Evolutionary conservation across 495 filamentous ascomycete species (phyloP).

Genomic region (Tuber brumale): DNA sequence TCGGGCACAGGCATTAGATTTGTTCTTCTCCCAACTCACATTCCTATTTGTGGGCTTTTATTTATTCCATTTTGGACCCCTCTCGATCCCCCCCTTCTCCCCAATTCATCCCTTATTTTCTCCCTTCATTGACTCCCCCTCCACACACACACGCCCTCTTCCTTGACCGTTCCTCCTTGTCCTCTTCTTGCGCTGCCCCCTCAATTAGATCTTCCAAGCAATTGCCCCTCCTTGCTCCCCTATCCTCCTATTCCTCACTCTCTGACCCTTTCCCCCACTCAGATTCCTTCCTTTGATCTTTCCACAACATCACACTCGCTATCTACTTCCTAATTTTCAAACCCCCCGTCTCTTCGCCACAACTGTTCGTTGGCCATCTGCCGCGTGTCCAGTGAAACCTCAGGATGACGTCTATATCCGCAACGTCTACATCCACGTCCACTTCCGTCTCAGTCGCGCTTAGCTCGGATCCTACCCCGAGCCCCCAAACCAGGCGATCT

Average conservation of each 20-base stretch:
- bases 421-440: slow-evolving; percentile 29
- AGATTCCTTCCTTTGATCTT: neutral
- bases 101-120: neutral
- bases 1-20: neutral
- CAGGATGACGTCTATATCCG: slow-evolving; percentile 29
- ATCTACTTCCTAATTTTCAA: neutral
- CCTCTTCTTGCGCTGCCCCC: neutral
- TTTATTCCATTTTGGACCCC: neutral
- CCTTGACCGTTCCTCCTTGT: neutral
- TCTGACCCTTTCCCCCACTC: too few species aligned
- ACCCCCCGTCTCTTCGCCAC: neutral
- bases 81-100: neutral
- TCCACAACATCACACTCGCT: neutral
- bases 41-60: neutral
- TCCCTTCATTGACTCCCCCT: slow-evolving; percentile 1
- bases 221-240: neutral
- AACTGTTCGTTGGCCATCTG: neutral
- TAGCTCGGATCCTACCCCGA: neutral
- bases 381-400: neutral
- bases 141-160: neutral
- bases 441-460: slow-evolving; percentile 8
- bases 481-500: slow-evolving; percentile 1
- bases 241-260: neutral
- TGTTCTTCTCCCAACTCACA: neutral
- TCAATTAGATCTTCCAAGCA: neutral